Evolutionary conservation across 73 alveolate genomes (phyloP), one percentile per base, ranked within the genome.

Genomic region (Paraurostyla sp.): DNA sequence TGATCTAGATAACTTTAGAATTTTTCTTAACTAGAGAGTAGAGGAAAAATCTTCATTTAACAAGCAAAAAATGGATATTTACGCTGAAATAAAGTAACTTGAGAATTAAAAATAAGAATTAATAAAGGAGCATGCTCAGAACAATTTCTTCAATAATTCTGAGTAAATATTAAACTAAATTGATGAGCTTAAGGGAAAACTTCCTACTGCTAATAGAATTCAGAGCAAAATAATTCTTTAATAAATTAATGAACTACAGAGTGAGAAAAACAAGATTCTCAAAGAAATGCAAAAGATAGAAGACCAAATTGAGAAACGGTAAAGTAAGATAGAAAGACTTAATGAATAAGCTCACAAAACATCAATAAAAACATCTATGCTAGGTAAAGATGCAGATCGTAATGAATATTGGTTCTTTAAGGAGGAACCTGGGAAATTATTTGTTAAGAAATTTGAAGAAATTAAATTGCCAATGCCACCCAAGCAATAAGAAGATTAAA

Each of bases 401-500:
- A 76, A 92, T 50, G 96, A 92, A 50, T 92, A 92, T 73, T 92
- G 93, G 92, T 80, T 78, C 45, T 92, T 87, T 62, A 92, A 92
- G 71, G 93, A 80, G 51, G 96, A 92, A n/a, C 92, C 87, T 15
- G 56, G 81, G 0, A 92, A 73, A 49, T 22, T 92, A 0, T 92
- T 86, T 76, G 88, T 92, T n/a, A 86, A 57, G 87, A 54, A 29
- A 49, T 60, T 45, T 73, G 86, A 73, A 46, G 86, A 49, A 25
- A 27, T 73, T 15, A 73, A 27, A 49, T 29, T 13, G 52, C 16
- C 11, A 35, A 68, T 22, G 33, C 62, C 7, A 3, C 62, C 22
- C 30, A n/a, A 30, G 23, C 60, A 23, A 65, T 49, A 36, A 0
- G 3, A 40, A 2, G 38, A 49, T 0, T 50, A 50, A 41, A 4